Base-by-base conservation (phyloP, 2,329 filamentous ascomycete genomes). In the Lasiodiplodia sp. region DNA sequence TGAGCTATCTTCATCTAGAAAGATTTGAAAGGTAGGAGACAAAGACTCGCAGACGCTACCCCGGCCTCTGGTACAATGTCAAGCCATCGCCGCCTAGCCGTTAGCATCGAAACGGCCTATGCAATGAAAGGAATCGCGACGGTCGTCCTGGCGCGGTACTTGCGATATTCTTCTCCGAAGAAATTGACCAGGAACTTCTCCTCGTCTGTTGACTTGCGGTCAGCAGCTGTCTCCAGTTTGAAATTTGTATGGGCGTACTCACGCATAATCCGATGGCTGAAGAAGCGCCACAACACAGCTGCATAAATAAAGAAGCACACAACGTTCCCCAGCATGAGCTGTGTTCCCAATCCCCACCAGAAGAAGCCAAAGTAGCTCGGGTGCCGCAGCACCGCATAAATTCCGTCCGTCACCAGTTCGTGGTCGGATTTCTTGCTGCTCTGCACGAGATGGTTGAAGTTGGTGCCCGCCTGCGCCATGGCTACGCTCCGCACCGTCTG, bases 301-400 rank as follows among this genome's bases (percentile, higher is more conserved):
- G 88, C 81, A 82, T 97, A 98, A 2, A 81, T 91, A 7, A 90
- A 72, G 68, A 96, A 88, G 78, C 93, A 97, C 2, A 97, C 72
- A 10, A 87, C 81, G 80, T 99, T 99, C 21, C 95, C 95, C 71
- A 97, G 85, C 67, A 97, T 88, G 53, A 98, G 77, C 84, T 99
- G 96, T 14, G 94, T 97, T 5, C 96, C 96, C n/a, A 98, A 76
- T 0, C 92, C 93, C 95, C 95, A 99, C 90, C 94, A 98, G 81
- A 97, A 99, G 83, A 97, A 99, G 3, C 95, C 96, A 83, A 98
- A 97, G 81, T 99, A 99, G 69, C 91, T 92, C 14, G 96, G 96
- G 79, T 99, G 96, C 28, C 96, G 85, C 65, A 96, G 83, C 55
- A 87, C 79, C 8, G 83, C 83, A 79, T 98, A 99, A 40, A 98